Conservation (phyloP, 108 stramenopile genomes). For the Nitzschia sp. region DNA sequence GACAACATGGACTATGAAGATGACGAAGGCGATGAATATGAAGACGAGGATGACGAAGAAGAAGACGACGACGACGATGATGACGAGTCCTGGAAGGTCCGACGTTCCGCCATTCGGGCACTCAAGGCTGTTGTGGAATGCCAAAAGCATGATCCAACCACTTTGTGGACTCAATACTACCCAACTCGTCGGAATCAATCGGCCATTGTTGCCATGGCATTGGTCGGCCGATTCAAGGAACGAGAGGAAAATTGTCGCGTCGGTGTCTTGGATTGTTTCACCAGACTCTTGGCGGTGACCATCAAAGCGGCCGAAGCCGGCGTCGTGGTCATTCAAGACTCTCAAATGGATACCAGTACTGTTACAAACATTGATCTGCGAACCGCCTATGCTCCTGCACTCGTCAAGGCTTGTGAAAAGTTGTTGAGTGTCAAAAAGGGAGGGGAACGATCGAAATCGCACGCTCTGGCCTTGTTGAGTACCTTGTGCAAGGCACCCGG, state of each 20-base stretch:
- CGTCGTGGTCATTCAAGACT: slow-evolving; percentile 18
- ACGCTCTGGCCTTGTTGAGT: slow-evolving; percentile 66
- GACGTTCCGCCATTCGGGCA: slow-evolving; percentile 81
- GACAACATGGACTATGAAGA: slow-evolving; percentile 64
- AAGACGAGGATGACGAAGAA: slow-evolving; percentile 78
- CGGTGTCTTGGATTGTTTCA: slow-evolving; percentile 89
- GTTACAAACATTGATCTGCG: slow-evolving; percentile 59
- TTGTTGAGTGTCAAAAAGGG: slow-evolving; percentile 82
- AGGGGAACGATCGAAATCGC: slow-evolving; percentile 78
- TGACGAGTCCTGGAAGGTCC: slow-evolving; percentile 97
- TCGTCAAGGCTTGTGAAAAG: slow-evolving; percentile 80
- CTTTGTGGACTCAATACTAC: slow-evolving; percentile 65
- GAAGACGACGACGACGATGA: slow-evolving; percentile 91
- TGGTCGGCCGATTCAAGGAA: slow-evolving; percentile 93
- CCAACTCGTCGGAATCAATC: slow-evolving; percentile 55
- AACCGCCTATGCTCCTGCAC: slow-evolving; percentile 53
- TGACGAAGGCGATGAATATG: slow-evolving; percentile 71
- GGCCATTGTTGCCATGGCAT: slow-evolving; percentile 66
- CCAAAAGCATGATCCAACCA: slow-evolving; percentile 66
- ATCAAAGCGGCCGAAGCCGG: slow-evolving; percentile 43
- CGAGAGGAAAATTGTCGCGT: slow-evolving; percentile 98
- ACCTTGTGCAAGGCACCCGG: slow-evolving; percentile 73
- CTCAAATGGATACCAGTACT: slow-evolving; percentile 36
- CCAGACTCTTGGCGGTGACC: slow-evolving; percentile 75
- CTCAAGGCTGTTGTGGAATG: slow-evolving; percentile 72